Evolutionary conservation across 148 eudicot genomes (phyloP).

Genomic region (Persicaria maculosa): DNA sequence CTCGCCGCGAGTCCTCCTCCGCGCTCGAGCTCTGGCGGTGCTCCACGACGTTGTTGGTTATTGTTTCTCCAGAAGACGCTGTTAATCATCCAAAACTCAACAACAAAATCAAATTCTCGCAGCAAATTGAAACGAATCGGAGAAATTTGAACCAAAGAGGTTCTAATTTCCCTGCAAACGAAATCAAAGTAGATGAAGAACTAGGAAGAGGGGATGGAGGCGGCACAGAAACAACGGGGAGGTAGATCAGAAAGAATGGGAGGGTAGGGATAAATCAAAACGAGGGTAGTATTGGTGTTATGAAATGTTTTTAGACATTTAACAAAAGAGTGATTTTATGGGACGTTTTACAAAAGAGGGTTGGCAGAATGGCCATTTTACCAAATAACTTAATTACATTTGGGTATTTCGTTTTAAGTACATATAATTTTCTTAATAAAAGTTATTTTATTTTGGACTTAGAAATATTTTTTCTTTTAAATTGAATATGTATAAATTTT

Average conservation of each 20-base stretch:
- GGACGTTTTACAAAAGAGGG: no score
- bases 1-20: constrained; percentile 33
- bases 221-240: neutral
- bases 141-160: neutral
- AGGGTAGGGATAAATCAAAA: neutral
- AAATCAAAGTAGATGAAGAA: neutral
- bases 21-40: constrained; percentile 29
- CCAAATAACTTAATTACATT: no score
- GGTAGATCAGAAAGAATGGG: neutral
- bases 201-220: neutral
- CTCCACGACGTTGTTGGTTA: constrained; percentile 22
- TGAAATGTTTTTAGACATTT: no score
- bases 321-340: no score
- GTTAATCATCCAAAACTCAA: constrained; percentile 31
- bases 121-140: neutral
- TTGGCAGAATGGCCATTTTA: no score
- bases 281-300: no score
- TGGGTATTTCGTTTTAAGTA: no score
- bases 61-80: constrained; percentile 45
- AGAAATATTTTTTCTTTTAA: no score
- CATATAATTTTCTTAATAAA: no score
- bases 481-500: no score
- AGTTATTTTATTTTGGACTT: no score
- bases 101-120: neutral
- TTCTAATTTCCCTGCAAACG: neutral